phyloP scores from a whole-genome alignment of 768 basidiomycete genomes.

The Rhizopogon vulgaris region DNA sequence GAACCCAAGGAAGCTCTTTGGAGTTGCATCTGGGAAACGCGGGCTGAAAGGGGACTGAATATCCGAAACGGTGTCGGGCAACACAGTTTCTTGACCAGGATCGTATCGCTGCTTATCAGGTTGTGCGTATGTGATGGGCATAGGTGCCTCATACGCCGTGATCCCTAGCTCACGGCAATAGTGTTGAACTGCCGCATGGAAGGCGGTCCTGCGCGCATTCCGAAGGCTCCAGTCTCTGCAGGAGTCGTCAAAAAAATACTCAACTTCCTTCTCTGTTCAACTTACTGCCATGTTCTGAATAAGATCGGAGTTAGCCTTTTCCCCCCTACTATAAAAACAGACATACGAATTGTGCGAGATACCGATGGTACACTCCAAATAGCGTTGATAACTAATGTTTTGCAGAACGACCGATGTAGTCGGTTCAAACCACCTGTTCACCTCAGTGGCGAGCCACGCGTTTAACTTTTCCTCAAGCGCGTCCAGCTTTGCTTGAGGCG shows the following conservation, averaged over 20 bases:
- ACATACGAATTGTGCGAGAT: slow-evolving; percentile 49
- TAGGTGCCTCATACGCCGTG: slow-evolving; percentile 48
- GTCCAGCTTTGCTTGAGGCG: slow-evolving; percentile 67
- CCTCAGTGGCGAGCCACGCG: slow-evolving; percentile 72
- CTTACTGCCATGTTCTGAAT: slow-evolving; percentile 30
- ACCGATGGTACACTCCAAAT: slow-evolving; percentile 62
- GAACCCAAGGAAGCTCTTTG: slow-evolving; percentile 22
- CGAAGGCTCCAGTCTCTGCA: slow-evolving; percentile 56
- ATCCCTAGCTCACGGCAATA: slow-evolving; percentile 70
- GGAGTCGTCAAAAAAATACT: slow-evolving; percentile 3
- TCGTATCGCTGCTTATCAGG: slow-evolving; percentile 10
- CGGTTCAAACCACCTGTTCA: slow-evolving; percentile 74
- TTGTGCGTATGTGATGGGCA: slow-evolving; percentile 50
- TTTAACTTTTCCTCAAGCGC: slow-evolving; percentile 61
- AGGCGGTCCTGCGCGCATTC: slow-evolving; percentile 61
- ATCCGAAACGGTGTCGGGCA: slow-evolving; percentile 31
- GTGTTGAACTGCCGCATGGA: slow-evolving; percentile 71
- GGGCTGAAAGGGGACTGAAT: slow-evolving; percentile 39
- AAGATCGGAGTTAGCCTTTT: slow-evolving; percentile 4
- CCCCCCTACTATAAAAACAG: neutral
- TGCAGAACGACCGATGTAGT: slow-evolving; percentile 59
- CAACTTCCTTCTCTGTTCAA: neutral
- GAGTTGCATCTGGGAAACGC: slow-evolving; percentile 8
- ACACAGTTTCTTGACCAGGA: neutral
- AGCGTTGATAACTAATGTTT: slow-evolving; percentile 58